Evolutionary conservation across 306 rosid species (phyloP).

Genomic region (Aeschynomene evenia): DNA sequence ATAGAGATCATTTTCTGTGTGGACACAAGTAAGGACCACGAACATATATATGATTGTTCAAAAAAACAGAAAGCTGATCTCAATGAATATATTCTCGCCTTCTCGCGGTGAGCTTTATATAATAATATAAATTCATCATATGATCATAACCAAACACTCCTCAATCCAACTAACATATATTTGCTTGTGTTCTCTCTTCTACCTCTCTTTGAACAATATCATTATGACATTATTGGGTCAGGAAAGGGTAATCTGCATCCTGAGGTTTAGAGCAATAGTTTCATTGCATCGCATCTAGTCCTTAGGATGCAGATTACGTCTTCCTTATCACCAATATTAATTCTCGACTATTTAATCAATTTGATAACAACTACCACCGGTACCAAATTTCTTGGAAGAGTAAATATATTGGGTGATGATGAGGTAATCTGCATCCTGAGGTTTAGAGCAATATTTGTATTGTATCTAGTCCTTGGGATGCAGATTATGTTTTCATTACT

Average conservation of each 20-base stretch:
- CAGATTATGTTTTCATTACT: slow-evolving; percentile 23
- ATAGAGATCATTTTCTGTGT: not conserved
- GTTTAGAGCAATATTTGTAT: slow-evolving; percentile 38
- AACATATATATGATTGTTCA: slow-evolving; percentile 18
- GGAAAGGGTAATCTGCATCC: slow-evolving; percentile 26
- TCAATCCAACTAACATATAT: slow-evolving; percentile 32
- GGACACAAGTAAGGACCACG: slow-evolving; percentile 24
- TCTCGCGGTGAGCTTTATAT: too few relatives aligned
- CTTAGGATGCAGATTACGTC: slow-evolving; percentile 23
- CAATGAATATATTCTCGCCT: slow-evolving; percentile 10
- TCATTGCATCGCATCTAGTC: slow-evolving; percentile 3
- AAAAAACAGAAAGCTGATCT: not conserved
- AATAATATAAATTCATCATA: slow-evolving; percentile 44
- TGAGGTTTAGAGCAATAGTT: slow-evolving; percentile 43
- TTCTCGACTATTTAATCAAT: slow-evolving; percentile 23
- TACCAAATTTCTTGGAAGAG: not conserved
- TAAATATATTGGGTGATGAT: slow-evolving; percentile 12
- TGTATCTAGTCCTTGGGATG: slow-evolving; percentile 17
- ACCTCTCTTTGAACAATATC: not conserved
- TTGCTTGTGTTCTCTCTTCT: not conserved
- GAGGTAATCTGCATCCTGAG: slow-evolving; percentile 40
- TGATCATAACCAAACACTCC: slow-evolving; percentile 17
- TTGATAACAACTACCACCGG: not conserved
- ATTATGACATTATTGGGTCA: slow-evolving; percentile 6
- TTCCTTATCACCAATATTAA: slow-evolving; percentile 5